Evolutionary conservation across 805 yeast genomes (phyloP), one percentile per base, ranked within the genome.

Genomic region (Candida pseudofarinosa): DNA sequence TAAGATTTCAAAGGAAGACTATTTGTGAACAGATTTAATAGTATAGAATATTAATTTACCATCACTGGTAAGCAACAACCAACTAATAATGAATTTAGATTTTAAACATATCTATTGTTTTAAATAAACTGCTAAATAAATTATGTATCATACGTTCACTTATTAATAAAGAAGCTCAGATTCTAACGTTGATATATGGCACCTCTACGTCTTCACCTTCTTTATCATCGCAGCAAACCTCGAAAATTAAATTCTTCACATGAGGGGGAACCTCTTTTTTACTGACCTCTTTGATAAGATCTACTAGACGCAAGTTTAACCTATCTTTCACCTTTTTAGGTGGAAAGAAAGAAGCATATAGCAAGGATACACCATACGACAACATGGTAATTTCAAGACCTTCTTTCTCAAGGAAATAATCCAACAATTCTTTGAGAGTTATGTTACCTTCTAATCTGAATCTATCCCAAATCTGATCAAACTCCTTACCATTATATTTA

Each of bases 161-260:
- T n/a, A n/a, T n/a, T n/a, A n/a, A n/a, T n/a, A n/a, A n/a, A n/a
- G n/a, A n/a, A n/a, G n/a, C n/a, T 32, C 34, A 67, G 37, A 67
- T 45, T 52, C 60, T 65, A 16, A 90, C 78, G 43, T 86, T 80
- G 47, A 90, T 77, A 60, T 80, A 89, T 26, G 99, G 99, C 49
- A 89, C 88, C 55, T 90, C 98, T 16, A 89, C 97, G 61, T 93
- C 99, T 60, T 93, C 98, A 30, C 91, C 99, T 37, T 83, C 77
- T 57, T 79, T 73, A 62, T 93, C 99, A 56, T 93, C 98, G 47
- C 91, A 86, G 62, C 96, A 88, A 37, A 93, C 77, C 66, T 91
- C 99, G 44, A 93, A 76, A 45, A 91, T 83, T 68, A 93, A 71
- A 14, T 88, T 82, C 63, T 81, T 81, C 44, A 80, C 82, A 59